Percentiles rank a stretch among this genome's conserved stretches.
phyloP scores from a whole-genome alignment of 176 grass and related monocot species.

The Paspalum vaginatum region DNA sequence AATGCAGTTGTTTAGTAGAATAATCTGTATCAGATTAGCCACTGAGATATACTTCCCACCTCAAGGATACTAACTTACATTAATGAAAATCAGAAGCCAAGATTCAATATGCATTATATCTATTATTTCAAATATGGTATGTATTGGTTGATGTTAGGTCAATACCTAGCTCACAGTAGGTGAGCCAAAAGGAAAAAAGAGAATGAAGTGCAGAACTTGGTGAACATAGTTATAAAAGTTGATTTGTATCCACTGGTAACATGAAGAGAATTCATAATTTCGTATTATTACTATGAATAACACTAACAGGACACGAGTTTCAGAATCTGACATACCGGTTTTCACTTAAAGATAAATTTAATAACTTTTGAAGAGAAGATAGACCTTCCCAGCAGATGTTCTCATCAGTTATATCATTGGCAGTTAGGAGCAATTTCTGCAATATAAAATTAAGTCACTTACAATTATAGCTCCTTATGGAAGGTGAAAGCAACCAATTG shows the following conservation, averaged over 20 bases:
- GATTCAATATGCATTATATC: background rate
- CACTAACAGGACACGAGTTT: conserved; percentile 9
- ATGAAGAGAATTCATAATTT: background rate
- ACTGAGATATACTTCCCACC: conserved; percentile 2
- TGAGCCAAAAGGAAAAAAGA: conserved; percentile 8
- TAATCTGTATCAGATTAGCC: background rate
- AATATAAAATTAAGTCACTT: conserved; percentile 43
- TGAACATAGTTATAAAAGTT: conserved; percentile 30
- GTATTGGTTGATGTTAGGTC: conserved; percentile 1
- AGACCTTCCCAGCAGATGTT: conserved; percentile 86
- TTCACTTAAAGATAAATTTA: conserved; percentile 66
- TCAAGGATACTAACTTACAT: background rate
- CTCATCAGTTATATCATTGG: conserved; percentile 78
- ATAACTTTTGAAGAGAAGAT: conserved; percentile 64
- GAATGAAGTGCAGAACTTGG: conserved; percentile 14
- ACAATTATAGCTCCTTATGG: conserved; percentile 31
- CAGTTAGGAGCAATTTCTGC: conserved; percentile 85
- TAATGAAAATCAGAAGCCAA: background rate
- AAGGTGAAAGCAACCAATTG: conserved; percentile 26
- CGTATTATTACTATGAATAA: conserved; percentile 1
- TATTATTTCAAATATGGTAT: conserved; percentile 7
- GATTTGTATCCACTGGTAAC: conserved; percentile 9
- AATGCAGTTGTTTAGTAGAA: background rate
- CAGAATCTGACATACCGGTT: conserved; percentile 57
- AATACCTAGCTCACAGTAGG: conserved; percentile 9